Base-by-base conservation (phyloP, 1,284 basidiomycete species). In the Paramarasmius palmivorus region DNA sequence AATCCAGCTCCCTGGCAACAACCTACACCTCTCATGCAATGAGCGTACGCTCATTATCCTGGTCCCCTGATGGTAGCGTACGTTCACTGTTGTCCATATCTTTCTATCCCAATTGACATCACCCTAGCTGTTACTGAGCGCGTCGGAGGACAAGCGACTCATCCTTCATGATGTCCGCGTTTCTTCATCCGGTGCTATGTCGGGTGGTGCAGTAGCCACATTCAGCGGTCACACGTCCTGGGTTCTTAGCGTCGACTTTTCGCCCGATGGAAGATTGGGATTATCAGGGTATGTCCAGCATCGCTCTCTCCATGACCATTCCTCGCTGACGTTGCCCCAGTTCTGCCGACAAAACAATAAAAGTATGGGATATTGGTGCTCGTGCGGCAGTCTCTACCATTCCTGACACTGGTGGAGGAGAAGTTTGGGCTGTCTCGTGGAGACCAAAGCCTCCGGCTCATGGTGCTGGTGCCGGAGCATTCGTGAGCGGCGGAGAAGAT, bases 401-500 rank as follows among this genome's bases (percentile, higher is more conserved):
- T 4, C 82, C 87, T 59, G 88, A 92, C 48, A 82, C 83, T 19
- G 44, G 44, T 32, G 44, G 44, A 1, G 88, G 86, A 17, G 90
- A 93, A 63, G 89, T 95, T 1, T 95, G 93, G 93, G 79, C 83
- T 15, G 86, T 95, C 7, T 83, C 86, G 19, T 95, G 92, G 92
- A 78, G 88, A 50, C 90, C 90, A 12, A 80, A 75, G 61, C 74
- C 79, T 14, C 69, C 83, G 9, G 72, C 77, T 25, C 64, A 72
- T 37, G 80, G 83, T 17, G 72, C 79, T 38, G 74, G 44, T 32
- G 44, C 82, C 25, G 81, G 83, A 53, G 84, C 85, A 20, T 95
- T 94, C 66, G 85, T 92, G 8, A 85, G 78, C 51, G 92, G 88
- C 12, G 90, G 90, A 2, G 89, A 93, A 60, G 92, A 94, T 61